Conservation (phyloP, 2,329 filamentous ascomycete genomes). For the Didymella pomorum region DNA sequence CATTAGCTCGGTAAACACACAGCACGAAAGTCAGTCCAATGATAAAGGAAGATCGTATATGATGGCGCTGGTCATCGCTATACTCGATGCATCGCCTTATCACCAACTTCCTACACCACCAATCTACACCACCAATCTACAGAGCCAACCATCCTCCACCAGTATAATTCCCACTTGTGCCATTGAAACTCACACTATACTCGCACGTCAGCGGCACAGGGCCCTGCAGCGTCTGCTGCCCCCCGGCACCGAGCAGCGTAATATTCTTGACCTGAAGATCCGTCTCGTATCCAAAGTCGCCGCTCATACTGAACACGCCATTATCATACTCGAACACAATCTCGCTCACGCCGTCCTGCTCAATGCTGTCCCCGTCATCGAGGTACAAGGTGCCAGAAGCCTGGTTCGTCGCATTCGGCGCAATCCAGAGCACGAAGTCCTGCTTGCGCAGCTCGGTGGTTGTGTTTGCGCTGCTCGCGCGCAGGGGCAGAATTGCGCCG, state of each 20-base stretch:
- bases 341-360: conserved; percentile 64
- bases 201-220: conserved; percentile 49
- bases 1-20: too few relatives aligned
- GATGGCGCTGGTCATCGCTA: not conserved
- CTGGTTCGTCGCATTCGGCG: conserved; percentile 67
- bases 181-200: conserved; percentile 27
- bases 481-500: conserved; percentile 69
- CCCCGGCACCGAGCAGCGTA: conserved; percentile 34
- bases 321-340: conserved; percentile 68
- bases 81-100: not conserved
- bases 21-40: too few relatives aligned
- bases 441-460: conserved; percentile 70
- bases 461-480: conserved; percentile 64
- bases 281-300: conserved; percentile 62
- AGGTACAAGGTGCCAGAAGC: conserved; percentile 75
- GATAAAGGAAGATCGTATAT: too few relatives aligned
- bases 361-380: conserved; percentile 75
- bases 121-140: not conserved
- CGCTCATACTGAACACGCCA: conserved; percentile 61
- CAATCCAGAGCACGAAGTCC: conserved; percentile 76
- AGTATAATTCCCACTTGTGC: conserved; percentile 6
- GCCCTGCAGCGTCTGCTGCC: conserved; percentile 61
- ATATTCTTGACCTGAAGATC: conserved; percentile 38
- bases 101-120: not conserved
- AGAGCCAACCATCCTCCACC: conserved; percentile 8